Percentiles rank a stretch among this genome's conserved stretches.
phyloP scores from a whole-genome alignment of 2,329 filamentous ascomycete genomes.

The Colletotrichum tanaceti region DNA sequence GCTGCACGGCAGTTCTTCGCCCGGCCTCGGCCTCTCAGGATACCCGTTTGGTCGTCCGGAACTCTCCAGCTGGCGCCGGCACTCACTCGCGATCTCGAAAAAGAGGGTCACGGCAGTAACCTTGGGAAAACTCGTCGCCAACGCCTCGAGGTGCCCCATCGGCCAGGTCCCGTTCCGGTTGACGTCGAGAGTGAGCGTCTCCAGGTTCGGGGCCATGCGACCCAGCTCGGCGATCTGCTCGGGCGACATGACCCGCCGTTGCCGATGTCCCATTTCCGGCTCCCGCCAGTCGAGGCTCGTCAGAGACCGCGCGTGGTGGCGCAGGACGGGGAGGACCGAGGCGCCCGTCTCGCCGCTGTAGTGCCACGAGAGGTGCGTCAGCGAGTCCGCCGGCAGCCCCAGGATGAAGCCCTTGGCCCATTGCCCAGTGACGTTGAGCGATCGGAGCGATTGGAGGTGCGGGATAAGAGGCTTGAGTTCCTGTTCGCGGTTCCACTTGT shows the following conservation, averaged over 20 bases:
- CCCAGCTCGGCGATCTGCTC: constrained; percentile 4
- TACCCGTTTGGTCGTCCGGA: background rate
- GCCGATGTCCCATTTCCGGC: constrained; percentile 3
- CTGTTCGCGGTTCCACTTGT: background rate
- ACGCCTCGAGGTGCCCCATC: constrained; percentile 18
- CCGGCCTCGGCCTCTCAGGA: background rate
- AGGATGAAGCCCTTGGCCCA: constrained; percentile 24
- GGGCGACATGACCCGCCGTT: constrained; percentile 7
- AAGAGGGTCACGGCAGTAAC: constrained; percentile 24
- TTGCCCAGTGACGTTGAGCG: background rate
- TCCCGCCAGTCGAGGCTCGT: constrained; percentile 23
- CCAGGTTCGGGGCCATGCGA: constrained; percentile 10
- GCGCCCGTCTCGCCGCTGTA: constrained; percentile 8
- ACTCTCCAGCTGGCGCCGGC: constrained; percentile 12
- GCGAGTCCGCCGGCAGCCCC: constrained; percentile 2
- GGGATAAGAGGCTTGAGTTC: background rate
- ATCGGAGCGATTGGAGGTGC: constrained; percentile 11
- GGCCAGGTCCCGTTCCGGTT: constrained; percentile 24
- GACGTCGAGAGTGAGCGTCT: constrained; percentile 25
- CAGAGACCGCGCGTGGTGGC: constrained; percentile 25
- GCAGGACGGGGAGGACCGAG: background rate
- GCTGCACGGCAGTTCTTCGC: background rate
- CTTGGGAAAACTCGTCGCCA: constrained; percentile 24
- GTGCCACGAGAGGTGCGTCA: constrained; percentile 24
- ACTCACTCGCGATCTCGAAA: constrained; percentile 26